phyloP scores from a whole-genome alignment of 257 asterid species.

The Cruciata laevipes region DNA sequence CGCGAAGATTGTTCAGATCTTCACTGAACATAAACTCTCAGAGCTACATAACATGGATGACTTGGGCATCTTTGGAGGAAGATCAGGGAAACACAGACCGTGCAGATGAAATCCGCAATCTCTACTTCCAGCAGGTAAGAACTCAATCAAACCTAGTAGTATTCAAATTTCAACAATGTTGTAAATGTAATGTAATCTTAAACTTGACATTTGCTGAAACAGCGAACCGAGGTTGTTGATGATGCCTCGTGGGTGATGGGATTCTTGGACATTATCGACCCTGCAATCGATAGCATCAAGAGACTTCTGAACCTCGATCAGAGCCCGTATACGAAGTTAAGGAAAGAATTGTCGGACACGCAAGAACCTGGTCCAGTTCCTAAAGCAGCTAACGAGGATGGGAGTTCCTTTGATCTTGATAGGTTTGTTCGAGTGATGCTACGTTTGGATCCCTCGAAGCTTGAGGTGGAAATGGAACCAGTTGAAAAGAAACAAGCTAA shows the following conservation, averaged over 20 bases:
- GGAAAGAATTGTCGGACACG: constrained; percentile 18
- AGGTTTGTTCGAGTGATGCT: constrained; percentile 51
- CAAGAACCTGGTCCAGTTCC: constrained; percentile 17
- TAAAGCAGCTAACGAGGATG: constrained; percentile 21
- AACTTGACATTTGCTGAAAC: no score
- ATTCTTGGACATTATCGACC: constrained; percentile 83
- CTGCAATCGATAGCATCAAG: constrained; percentile 84
- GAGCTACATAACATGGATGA: constrained; percentile 97
- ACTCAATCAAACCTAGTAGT: no score
- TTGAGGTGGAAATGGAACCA: constrained; percentile 44
- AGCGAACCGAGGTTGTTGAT: constrained; percentile 91
- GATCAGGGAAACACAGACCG: constrained; percentile 82
- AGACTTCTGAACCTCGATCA: constrained; percentile 43
- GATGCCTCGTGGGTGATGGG: constrained; percentile 98
- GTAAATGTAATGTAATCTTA: no score
- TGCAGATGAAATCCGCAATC: constrained; percentile 89
- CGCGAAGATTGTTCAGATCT: constrained; percentile 76
- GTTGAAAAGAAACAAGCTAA: constrained; percentile 14
- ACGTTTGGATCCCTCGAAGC: constrained; percentile 58
- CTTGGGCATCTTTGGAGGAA: constrained; percentile 96
- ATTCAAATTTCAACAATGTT: neutral
- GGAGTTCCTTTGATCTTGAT: constrained; percentile 48
- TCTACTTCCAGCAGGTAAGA: constrained; percentile 85
- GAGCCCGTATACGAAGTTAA: constrained; percentile 17
- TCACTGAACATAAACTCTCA: constrained; percentile 87